A percentile compares a stretch with the other conserved stretches of the same genome.
phyloP scores from a whole-genome alignment of 768 basidiomycete species.

The Cantharellus anzutake region DNA sequence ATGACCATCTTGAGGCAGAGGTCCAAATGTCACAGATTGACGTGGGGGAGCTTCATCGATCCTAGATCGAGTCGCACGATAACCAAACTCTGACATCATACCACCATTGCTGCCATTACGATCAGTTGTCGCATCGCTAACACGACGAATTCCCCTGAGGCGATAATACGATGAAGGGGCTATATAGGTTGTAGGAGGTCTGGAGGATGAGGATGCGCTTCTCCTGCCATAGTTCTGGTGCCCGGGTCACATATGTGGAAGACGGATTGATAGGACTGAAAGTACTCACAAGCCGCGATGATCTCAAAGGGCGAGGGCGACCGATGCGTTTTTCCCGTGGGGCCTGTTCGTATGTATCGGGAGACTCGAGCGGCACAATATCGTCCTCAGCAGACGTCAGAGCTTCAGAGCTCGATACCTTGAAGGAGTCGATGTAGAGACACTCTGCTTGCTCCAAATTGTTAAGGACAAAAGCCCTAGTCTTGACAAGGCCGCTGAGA shows the following conservation, averaged over 20 bases:
- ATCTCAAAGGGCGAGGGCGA: background rate
- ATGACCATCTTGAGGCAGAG: background rate
- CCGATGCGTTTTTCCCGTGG: background rate
- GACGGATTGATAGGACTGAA: too few species aligned
- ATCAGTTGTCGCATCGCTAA: constrained; percentile 25
- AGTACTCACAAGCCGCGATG: background rate
- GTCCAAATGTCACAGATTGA: background rate
- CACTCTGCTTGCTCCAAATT: constrained; percentile 67
- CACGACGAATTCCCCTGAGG: constrained; percentile 38
- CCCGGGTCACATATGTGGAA: background rate
- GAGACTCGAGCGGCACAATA: background rate
- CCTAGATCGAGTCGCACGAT: background rate
- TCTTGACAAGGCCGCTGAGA: constrained; percentile 49
- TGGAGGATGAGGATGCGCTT: constrained; percentile 21
- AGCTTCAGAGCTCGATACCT: constrained; percentile 51
- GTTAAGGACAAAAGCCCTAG: constrained; percentile 59
- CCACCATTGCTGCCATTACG: background rate
- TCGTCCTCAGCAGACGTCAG: constrained; percentile 31
- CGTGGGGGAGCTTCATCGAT: background rate
- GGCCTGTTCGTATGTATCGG: background rate
- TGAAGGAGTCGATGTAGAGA: constrained; percentile 58
- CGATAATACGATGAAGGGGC: constrained; percentile 69
- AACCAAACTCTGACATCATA: background rate
- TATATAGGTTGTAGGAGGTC: constrained; percentile 53
- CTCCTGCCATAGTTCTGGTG: background rate